Percentiles rank a stretch among this genome's conserved stretches.
phyloP scores from a whole-genome alignment of 2,329 filamentous ascomycete species.

The Xylariaceae sp. region DNA sequence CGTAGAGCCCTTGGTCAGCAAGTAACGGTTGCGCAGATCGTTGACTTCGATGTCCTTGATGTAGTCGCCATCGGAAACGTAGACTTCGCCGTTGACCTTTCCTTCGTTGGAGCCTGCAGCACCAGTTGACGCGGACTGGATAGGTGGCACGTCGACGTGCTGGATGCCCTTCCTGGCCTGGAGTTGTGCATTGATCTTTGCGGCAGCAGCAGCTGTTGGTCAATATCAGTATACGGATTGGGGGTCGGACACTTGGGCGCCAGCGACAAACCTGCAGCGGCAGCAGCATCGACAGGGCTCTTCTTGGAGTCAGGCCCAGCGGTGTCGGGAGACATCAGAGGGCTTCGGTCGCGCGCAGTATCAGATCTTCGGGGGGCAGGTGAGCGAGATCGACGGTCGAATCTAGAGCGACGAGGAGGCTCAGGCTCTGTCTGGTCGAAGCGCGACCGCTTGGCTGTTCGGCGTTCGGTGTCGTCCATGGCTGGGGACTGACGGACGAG shows the following conservation, averaged over 20 bases:
- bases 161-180: conserved; percentile 87
- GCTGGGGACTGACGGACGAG: conserved; percentile 3
- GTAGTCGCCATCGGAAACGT: conserved; percentile 93
- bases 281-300: conserved; percentile 63
- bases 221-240: conserved; percentile 22
- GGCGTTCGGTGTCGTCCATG: conserved; percentile 78
- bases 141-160: conserved; percentile 84
- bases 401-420: conserved; percentile 72
- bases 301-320: conserved; percentile 42
- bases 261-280: conserved; percentile 66
- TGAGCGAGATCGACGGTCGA: conserved; percentile 88
- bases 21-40: conserved; percentile 92
- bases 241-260: conserved; percentile 1
- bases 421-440: conserved; percentile 91
- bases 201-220: conserved; percentile 74
- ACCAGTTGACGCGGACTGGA: conserved; percentile 58
- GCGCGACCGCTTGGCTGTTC: conserved; percentile 76
- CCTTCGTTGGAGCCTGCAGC: conserved; percentile 32
- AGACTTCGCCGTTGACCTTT: conserved; percentile 77
- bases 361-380: conserved; percentile 68
- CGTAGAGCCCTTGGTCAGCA: conserved; percentile 92
- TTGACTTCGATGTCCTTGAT: conserved; percentile 99
- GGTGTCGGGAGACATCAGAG: conserved; percentile 47
- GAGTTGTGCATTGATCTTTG: conserved; percentile 79
- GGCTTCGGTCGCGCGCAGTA: conserved; percentile 75